These are phyloP conservation scores for Pisolithus sp. DNA, from an alignment of 768 basidiomycete species.

Conservation along the genomic window DNA sequence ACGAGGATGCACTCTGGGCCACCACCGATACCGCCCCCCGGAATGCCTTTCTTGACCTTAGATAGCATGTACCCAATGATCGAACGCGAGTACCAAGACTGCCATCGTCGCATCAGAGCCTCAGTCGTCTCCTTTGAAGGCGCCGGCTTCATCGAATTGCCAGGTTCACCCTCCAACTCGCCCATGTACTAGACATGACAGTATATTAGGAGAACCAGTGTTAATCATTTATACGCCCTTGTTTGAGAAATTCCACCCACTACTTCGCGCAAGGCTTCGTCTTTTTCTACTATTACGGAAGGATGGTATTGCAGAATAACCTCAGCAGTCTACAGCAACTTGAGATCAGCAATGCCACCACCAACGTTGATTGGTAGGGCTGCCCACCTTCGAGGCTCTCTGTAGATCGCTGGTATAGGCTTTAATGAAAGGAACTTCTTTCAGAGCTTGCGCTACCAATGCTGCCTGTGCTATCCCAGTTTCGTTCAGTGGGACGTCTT, in stretches of 20 bases:
- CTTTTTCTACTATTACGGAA: constrained; percentile 35
- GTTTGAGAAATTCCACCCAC: constrained; percentile 32
- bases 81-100: constrained; percentile 55
- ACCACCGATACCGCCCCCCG: constrained; percentile 26
- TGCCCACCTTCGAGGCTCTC: constrained; percentile 57
- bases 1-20: constrained; percentile 40
- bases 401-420: constrained; percentile 70
- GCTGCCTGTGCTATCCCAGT: constrained; percentile 54
- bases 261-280: constrained; percentile 55
- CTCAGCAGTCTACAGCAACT: constrained; percentile 52
- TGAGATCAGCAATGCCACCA: not conserved
- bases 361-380: not conserved
- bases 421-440: constrained; percentile 45
- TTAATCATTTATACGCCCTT: not conserved
- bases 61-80: constrained; percentile 31
- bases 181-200: constrained; percentile 47
- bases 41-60: constrained; percentile 12
- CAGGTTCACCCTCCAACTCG: constrained; percentile 46
- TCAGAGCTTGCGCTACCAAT: constrained; percentile 48
- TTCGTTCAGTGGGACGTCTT: constrained; percentile 62
- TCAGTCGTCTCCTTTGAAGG: constrained; percentile 23
- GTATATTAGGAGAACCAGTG: not conserved
- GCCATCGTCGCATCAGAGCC: constrained; percentile 42
- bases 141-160: constrained; percentile 10
- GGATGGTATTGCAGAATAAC: constrained; percentile 52